Base-by-base conservation (phyloP, 1,139 yeast genomes). In the Debaryomyces robertsiae region DNA sequence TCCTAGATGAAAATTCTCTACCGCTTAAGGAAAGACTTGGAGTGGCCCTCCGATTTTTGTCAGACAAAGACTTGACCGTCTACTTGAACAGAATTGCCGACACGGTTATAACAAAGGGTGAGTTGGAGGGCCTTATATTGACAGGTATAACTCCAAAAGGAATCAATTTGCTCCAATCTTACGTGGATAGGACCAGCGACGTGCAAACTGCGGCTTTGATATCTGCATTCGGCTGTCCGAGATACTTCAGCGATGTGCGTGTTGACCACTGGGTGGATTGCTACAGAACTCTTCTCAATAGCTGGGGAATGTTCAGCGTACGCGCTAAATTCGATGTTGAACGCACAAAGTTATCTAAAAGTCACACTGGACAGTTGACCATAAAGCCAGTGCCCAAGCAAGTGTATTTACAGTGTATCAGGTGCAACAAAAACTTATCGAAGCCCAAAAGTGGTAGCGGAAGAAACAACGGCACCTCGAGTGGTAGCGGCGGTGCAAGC, bases 111-210 rank as follows among this genome's bases (percentile, higher is more conserved):
- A 63, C 67, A 3, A 74, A 78, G 42, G 98, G 98, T 5, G 96
- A 91, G 50, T 67, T 93, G 19, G 98, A 93, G 62, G 98, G 98
- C 0, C 70, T 93, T 32, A 82, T 90, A 19, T 65, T 93, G 38
- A 91, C 98, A 0, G 98, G 98, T 19, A 76, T 93, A 16, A 90
- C 97, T 0, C 88, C 90, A 0, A 69, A 79, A 42, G 95, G 96
- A 0, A 79, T 89, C 19, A 88, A 88, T 56, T 70, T 93, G 36
- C 61, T 93, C 27, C 97, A 91, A 60, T 79, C 90, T 2, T 93
- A 86, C 61, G 95, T 91, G 31, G 94, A 90, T 57, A 74, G 93
- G 52, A 88, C 96, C 0, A 80, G 90, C 44, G 98, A 93, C 60
- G 87, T 91, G 2, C 98, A 93, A 61, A 90, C 96, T 0, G 97